phyloP scores from a whole-genome alignment of 495 filamentous ascomycete species.

The Mycothermus thermophilus region DNA sequence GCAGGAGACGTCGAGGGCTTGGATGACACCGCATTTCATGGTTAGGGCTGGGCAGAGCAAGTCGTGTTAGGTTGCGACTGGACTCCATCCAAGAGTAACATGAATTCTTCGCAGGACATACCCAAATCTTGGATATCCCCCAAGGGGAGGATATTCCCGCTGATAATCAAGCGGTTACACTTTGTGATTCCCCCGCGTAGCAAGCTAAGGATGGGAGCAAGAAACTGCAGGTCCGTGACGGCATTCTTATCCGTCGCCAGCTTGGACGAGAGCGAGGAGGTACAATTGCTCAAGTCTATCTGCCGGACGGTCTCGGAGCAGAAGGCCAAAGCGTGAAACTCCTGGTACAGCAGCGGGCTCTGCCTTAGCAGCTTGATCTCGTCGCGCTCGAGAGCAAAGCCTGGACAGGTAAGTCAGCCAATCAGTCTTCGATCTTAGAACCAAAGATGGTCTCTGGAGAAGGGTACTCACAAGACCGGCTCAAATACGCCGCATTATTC shows the following conservation, averaged over 20 bases:
- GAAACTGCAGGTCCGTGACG: conserved; percentile 13
- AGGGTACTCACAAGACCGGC: conserved; percentile 15
- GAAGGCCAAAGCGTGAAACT: conserved; percentile 34
- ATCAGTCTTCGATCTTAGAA: neutral
- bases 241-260: neutral
- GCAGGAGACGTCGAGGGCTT: conserved; percentile 17
- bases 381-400: conserved; percentile 14
- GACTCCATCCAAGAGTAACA: conserved; percentile 1
- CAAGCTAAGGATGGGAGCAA: conserved; percentile 20
- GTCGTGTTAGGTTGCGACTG: neutral
- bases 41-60: conserved; percentile 10
- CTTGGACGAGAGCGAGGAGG: conserved; percentile 7
- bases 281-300: conserved; percentile 30
- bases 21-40: conserved; percentile 13
- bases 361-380: conserved; percentile 25
- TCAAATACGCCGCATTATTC: conserved; percentile 18
- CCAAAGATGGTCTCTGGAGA: neutral
- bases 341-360: conserved; percentile 30
- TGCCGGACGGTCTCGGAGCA: conserved; percentile 30
- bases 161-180: conserved; percentile 19
- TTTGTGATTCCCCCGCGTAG: conserved; percentile 16
- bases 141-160: conserved; percentile 13
- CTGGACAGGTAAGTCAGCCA: conserved; percentile 9
- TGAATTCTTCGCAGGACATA: conserved; percentile 6
- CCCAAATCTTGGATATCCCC: conserved; percentile 18